These are phyloP conservation scores for Bacidia gigantensis DNA, from an alignment of 495 filamentous ascomycete genomes.

Conservation along the genomic window DNA sequence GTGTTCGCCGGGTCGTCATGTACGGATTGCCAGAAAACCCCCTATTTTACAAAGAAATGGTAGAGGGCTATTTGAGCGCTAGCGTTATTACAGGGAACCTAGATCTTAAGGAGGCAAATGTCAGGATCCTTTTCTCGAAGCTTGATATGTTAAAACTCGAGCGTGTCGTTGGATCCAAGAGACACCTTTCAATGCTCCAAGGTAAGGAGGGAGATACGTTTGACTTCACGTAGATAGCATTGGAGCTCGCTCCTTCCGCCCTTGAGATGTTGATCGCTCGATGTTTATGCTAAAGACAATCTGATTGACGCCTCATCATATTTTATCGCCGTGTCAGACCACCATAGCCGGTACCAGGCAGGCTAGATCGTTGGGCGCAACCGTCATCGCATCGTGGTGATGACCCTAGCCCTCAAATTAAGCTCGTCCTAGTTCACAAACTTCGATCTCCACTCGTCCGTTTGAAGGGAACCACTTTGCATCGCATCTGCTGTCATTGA, in stretches of 20 bases:
- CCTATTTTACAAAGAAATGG: constrained; percentile 75
- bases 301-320: no score
- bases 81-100: constrained; percentile 25
- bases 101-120: constrained; percentile 27
- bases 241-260: not conserved
- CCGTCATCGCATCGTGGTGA: not conserved
- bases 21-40: constrained; percentile 85
- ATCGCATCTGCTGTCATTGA: no score
- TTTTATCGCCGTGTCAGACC: no score
- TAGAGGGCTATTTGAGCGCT: constrained; percentile 27
- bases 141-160: constrained; percentile 84
- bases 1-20: constrained; percentile 66
- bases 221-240: constrained; percentile 45
- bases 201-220: constrained; percentile 76
- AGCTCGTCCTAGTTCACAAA: not conserved
- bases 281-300: no score
- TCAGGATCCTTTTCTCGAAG: constrained; percentile 66
- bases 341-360: no score
- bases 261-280: not conserved
- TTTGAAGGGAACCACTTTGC: no score
- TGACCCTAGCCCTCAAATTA: not conserved
- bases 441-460: not conserved
- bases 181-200: constrained; percentile 55
- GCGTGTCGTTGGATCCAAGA: constrained; percentile 66
- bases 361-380: no score